Percentiles rank a stretch among this genome's conserved stretches.
Evolutionary conservation across 495 filamentous ascomycete genomes (phyloP).

Genomic region (Letharia lupina): DNA sequence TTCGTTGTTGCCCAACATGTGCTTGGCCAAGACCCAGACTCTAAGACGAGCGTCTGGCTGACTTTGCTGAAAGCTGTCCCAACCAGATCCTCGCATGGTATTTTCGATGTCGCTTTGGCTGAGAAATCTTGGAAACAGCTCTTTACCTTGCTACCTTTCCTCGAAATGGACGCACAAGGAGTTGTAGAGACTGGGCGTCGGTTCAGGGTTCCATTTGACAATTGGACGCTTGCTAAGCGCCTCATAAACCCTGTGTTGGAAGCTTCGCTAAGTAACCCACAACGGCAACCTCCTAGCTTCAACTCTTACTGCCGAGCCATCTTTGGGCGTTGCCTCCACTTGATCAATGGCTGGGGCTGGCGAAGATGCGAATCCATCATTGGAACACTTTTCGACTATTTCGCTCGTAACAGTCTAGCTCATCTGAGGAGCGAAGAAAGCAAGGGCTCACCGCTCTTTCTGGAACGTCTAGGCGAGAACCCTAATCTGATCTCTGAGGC

Average conservation of each 20-base stretch:
- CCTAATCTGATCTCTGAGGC: slow-evolving; percentile 53
- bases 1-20: slow-evolving; percentile 60
- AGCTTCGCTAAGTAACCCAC: slow-evolving; percentile 50
- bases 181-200: slow-evolving; percentile 49
- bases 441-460: slow-evolving; percentile 66
- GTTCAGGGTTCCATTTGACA: slow-evolving; percentile 47
- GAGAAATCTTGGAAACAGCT: slow-evolving; percentile 67
- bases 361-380: slow-evolving; percentile 67
- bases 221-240: slow-evolving; percentile 63
- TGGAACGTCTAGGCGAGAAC: slow-evolving; percentile 58
- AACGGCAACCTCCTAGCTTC: slow-evolving; percentile 52
- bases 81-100: background rate
- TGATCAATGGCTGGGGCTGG: slow-evolving; percentile 84
- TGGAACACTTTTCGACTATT: slow-evolving; percentile 82
- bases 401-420: slow-evolving; percentile 62
- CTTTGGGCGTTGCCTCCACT: slow-evolving; percentile 66
- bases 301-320: slow-evolving; percentile 73
- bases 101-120: slow-evolving; percentile 44
- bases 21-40: slow-evolving; percentile 39
- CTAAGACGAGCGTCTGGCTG: slow-evolving; percentile 49
- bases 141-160: slow-evolving; percentile 66
- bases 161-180: slow-evolving; percentile 66
- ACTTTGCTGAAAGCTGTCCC: slow-evolving; percentile 39
- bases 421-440: slow-evolving; percentile 72
- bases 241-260: slow-evolving; percentile 57